A percentile compares a stretch with the other conserved stretches of the same genome.
Evolutionary conservation across 306 rosid species (phyloP).

Genomic region (Betula pendula): DNA sequence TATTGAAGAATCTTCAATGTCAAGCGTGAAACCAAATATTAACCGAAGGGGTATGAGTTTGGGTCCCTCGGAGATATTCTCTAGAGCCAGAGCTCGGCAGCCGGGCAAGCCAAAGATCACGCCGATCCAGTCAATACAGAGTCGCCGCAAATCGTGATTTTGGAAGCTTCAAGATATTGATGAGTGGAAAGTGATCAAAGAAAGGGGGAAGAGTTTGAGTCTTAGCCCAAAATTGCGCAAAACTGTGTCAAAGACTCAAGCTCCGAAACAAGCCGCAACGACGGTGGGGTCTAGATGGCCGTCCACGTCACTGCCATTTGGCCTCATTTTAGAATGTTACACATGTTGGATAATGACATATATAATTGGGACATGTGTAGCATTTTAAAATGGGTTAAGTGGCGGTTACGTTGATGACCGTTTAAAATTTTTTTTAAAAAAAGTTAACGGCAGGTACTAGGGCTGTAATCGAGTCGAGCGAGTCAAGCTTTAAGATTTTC

Average conservation of each 20-base stretch:
- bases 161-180: conserved; percentile 63
- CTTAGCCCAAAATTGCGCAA: conserved; percentile 53
- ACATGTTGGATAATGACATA: no score
- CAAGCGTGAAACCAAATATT: conserved; percentile 35
- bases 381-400: no score
- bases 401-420: no score
- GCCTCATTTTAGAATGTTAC: no score
- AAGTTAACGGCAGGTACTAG: no score
- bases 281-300: conserved; percentile 44
- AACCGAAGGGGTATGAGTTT: conserved; percentile 67
- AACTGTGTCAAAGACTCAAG: conserved; percentile 41
- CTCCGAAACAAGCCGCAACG: conserved; percentile 45
- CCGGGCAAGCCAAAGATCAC: conserved; percentile 52
- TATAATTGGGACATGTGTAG: no score
- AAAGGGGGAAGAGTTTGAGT: conserved; percentile 53
- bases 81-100: conserved; percentile 36
- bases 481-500: no score
- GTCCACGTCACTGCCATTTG: no score
- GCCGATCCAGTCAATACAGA: conserved; percentile 49
- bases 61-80: conserved; percentile 68
- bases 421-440: no score
- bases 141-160: conserved; percentile 76
- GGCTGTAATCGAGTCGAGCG: no score
- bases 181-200: conserved; percentile 45
- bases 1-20: conserved; percentile 33